Conservation (phyloP, 495 filamentous ascomycete genomes). For the Penicillium coprophilum region DNA sequence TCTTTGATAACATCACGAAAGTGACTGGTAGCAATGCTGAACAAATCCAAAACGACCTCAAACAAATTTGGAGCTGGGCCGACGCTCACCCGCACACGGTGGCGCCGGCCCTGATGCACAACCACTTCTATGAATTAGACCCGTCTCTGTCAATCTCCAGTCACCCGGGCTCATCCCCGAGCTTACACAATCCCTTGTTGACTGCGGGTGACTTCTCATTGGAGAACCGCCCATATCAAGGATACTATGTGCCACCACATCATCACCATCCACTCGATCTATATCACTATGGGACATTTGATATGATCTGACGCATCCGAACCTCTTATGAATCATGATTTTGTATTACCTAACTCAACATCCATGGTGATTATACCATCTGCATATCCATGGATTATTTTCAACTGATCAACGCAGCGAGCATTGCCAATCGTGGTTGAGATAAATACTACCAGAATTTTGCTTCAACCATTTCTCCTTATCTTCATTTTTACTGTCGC, state of each 20-base stretch:
- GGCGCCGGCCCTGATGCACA: slow-evolving; percentile 27
- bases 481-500: neutral
- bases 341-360: neutral
- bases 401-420: neutral
- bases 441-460: neutral
- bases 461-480: neutral
- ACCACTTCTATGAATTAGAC: slow-evolving; percentile 24
- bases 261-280: slow-evolving; percentile 26
- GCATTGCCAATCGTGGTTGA: neutral
- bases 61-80: slow-evolving; percentile 75
- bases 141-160: slow-evolving; percentile 24
- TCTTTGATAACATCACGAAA: slow-evolving; percentile 70
- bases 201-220: slow-evolving; percentile 67
- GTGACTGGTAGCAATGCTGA: slow-evolving; percentile 77
- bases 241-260: slow-evolving; percentile 55
- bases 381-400: neutral
- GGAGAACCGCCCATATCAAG: slow-evolving; percentile 74
- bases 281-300: slow-evolving; percentile 25
- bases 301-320: slow-evolving; percentile 12
- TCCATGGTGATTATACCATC: neutral
- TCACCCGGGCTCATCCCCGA: slow-evolving; percentile 37
- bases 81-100: slow-evolving; percentile 29
- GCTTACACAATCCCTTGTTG: slow-evolving; percentile 64
- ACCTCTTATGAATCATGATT: slow-evolving; percentile 3
- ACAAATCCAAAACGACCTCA: slow-evolving; percentile 66